Percentiles rank a stretch among this genome's conserved stretches.
These are phyloP conservation scores for Glebionis coronaria DNA, from an alignment of 129 eudicot species.

Conservation along the genomic window DNA sequence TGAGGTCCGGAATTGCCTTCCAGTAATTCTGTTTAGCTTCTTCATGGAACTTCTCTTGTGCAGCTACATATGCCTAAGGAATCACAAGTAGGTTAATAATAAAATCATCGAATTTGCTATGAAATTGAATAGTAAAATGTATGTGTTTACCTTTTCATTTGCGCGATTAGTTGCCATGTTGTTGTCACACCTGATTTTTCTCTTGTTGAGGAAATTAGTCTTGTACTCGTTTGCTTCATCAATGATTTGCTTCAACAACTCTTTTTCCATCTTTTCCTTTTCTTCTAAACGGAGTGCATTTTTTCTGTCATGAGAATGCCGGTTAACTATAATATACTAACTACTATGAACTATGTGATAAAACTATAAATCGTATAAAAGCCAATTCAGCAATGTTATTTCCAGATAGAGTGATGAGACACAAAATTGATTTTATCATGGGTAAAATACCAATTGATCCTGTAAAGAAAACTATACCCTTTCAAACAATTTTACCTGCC, in stretches of 20 bases:
- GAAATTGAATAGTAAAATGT: not conserved
- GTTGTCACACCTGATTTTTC: constrained; percentile 41
- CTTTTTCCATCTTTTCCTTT: constrained; percentile 70
- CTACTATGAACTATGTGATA: too few relatives aligned
- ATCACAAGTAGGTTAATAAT: constrained; percentile 1
- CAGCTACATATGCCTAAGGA: constrained; percentile 40
- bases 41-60: constrained; percentile 48
- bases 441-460: not conserved
- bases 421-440: too few relatives aligned
- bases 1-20: constrained; percentile 60
- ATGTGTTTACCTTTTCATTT: constrained; percentile 53
- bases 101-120: not conserved
- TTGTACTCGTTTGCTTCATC: constrained; percentile 68
- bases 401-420: not conserved
- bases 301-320: constrained; percentile 30
- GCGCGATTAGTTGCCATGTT: constrained; percentile 49
- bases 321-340: not conserved
- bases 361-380: too few relatives aligned
- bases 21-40: constrained; percentile 62
- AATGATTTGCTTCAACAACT: constrained; percentile 44
- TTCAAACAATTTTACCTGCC: not conserved
- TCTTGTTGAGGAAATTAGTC: constrained; percentile 42
- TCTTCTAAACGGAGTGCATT: constrained; percentile 60
- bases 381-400: not conserved
- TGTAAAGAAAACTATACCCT: not conserved